phyloP scores from a whole-genome alignment of 129 eudicot genomes.

The Artemisia argyi region DNA sequence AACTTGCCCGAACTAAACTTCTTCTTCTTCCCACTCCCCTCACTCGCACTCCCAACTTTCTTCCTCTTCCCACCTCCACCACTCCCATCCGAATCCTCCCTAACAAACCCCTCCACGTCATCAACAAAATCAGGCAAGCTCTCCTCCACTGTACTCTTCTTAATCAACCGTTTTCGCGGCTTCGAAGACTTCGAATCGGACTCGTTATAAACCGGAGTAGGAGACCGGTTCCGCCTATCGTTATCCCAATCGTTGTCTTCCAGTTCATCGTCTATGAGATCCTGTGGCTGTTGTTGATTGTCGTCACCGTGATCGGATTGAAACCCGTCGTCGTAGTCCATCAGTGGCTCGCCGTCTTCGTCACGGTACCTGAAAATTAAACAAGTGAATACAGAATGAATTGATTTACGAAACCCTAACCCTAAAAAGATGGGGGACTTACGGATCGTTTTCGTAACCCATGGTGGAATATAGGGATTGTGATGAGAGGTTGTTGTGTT shows the following conservation, averaged over 20 bases:
- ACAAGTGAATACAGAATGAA: too few species aligned
- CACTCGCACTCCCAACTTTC: constrained; percentile 47
- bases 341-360: constrained; percentile 57
- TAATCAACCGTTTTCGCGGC: constrained; percentile 69
- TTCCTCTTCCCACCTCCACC: constrained; percentile 59
- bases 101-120: constrained; percentile 38
- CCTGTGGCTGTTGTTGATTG: constrained; percentile 5
- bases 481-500: neutral
- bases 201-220: constrained; percentile 54
- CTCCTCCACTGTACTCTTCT: constrained; percentile 54
- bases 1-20: constrained; percentile 27
- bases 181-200: constrained; percentile 47
- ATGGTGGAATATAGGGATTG: constrained; percentile 28
- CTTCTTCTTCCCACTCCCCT: constrained; percentile 53
- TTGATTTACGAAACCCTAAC: constrained; percentile 12
- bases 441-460: constrained; percentile 78
- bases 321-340: neutral
- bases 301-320: constrained; percentile 34
- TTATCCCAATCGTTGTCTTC: constrained; percentile 18
- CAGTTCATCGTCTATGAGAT: constrained; percentile 37
- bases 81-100: constrained; percentile 47
- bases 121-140: constrained; percentile 38
- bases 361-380: constrained; percentile 55
- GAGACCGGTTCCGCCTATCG: constrained; percentile 41
- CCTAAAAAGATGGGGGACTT: constrained; percentile 26